phyloP scores from a whole-genome alignment of 2,329 filamentous ascomycete species.

The Nigrograna mackinnonii region DNA sequence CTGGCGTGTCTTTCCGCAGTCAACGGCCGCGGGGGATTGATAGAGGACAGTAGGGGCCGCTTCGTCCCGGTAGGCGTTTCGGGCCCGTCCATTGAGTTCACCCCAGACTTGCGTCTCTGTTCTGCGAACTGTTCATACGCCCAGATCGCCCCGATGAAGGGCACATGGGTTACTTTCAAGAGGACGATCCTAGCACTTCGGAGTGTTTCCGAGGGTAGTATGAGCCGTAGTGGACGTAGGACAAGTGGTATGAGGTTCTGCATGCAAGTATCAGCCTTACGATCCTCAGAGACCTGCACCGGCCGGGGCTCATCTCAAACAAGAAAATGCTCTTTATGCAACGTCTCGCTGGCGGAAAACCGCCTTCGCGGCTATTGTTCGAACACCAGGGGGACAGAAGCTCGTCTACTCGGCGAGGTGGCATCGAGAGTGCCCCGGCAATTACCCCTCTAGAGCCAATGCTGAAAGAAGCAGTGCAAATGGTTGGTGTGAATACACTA shows the following conservation, averaged over 20 bases:
- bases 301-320: too few relatives aligned
- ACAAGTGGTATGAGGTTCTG: conserved; percentile 75
- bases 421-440: too few relatives aligned
- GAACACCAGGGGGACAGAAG: too few relatives aligned
- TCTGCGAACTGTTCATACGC: conserved; percentile 60
- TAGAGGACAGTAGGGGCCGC: conserved; percentile 29
- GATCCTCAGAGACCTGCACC: too few relatives aligned
- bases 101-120: conserved; percentile 19
- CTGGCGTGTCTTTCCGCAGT: conserved; percentile 26
- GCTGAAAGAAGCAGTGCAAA: too few relatives aligned
- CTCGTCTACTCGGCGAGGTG: too few relatives aligned
- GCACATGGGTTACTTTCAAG: conserved; percentile 64
- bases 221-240: conserved; percentile 72
- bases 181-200: conserved; percentile 63
- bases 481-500: too few relatives aligned
- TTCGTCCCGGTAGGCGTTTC: conserved; percentile 28
- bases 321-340: not conserved
- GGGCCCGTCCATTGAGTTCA: conserved; percentile 35
- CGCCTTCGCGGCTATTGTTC: not conserved
- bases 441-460: too few relatives aligned
- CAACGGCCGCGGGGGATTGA: conserved; percentile 35
- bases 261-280: conserved; percentile 31
- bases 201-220: conserved; percentile 67
- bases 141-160: conserved; percentile 71
- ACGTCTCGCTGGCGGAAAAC: conserved; percentile 1